Percentiles rank a stretch among this genome's conserved stretches.
Conservation (phyloP, 345 rosid genomes). For the Citrus reticulata region DNA sequence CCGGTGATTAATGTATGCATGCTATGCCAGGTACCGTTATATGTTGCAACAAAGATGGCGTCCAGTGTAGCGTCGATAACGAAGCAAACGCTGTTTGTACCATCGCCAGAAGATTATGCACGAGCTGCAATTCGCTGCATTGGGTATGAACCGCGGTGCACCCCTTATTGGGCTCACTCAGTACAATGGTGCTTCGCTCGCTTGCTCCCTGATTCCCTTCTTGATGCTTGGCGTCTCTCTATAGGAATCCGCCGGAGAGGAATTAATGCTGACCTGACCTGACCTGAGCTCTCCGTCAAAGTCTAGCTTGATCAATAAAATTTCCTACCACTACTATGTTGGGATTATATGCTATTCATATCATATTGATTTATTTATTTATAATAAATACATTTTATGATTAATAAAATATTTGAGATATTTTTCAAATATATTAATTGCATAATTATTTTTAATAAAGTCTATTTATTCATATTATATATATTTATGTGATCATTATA, state of each 20-base stretch:
- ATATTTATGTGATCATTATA: too few relatives aligned
- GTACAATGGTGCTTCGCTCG: conserved; percentile 66
- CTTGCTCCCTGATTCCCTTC: conserved; percentile 43
- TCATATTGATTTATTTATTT: too few relatives aligned
- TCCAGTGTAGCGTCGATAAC: conserved; percentile 48
- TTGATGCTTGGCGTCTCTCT: conserved; percentile 81
- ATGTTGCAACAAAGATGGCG: conserved; percentile 83
- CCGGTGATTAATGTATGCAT: too few relatives aligned
- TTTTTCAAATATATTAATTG: too few relatives aligned
- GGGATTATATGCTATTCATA: too few relatives aligned
- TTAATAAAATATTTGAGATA: too few relatives aligned
- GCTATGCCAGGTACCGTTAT: conserved; percentile 54
- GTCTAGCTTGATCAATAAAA: too few relatives aligned
- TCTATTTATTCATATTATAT: too few relatives aligned
- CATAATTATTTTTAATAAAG: too few relatives aligned
- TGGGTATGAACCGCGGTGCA: conserved; percentile 61
- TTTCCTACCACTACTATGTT: too few relatives aligned
- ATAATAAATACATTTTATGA: fast-evolving
- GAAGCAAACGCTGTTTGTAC: conserved; percentile 47
- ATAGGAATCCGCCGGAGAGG: conserved; percentile 54
- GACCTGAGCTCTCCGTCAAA: too few relatives aligned
- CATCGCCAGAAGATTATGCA: conserved; percentile 57
- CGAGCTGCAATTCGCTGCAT: conserved; percentile 48
- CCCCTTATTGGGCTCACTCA: conserved; percentile 78
- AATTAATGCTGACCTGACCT: neutral